These are phyloP conservation scores for Cucumis cinereus DNA, from an alignment of 306 rosid genomes.

Conservation along the genomic window DNA sequence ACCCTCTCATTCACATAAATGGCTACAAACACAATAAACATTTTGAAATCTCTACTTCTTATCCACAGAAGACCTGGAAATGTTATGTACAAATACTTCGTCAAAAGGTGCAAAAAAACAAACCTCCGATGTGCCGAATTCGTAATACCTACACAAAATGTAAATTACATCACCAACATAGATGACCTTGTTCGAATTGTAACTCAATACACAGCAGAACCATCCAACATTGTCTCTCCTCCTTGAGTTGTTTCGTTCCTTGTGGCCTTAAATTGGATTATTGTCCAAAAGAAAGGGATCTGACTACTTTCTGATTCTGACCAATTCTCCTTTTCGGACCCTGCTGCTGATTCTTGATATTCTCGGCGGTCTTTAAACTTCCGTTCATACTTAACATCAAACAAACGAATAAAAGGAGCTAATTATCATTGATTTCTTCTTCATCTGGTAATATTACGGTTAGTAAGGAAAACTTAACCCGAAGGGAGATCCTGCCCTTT, in stretches of 20 bases:
- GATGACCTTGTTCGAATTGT: neutral
- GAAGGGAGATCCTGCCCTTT: constrained; percentile 72
- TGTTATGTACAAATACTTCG: constrained; percentile 1
- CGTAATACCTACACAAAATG: neutral
- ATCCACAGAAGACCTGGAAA: constrained; percentile 9
- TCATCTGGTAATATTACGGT: constrained; percentile 62
- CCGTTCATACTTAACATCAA: neutral
- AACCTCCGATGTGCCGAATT: neutral
- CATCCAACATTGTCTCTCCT: neutral
- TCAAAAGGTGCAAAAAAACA: neutral
- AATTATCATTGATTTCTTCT: constrained; percentile 47
- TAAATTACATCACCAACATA: neutral
- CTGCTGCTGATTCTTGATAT: neutral
- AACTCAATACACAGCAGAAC: neutral
- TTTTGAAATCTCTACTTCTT: neutral
- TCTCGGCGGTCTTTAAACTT: neutral
- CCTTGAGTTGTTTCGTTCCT: neutral
- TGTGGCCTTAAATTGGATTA: neutral
- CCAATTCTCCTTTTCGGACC: neutral
- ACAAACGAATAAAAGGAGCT: constrained; percentile 13
- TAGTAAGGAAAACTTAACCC: constrained; percentile 73
- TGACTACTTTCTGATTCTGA: neutral
- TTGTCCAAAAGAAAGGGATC: neutral
- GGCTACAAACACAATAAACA: constrained; percentile 9
- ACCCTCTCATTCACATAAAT: neutral